Base-by-base conservation (phyloP, 2,329 filamentous ascomycete species). In the Aspergillus transmontanensis region DNA sequence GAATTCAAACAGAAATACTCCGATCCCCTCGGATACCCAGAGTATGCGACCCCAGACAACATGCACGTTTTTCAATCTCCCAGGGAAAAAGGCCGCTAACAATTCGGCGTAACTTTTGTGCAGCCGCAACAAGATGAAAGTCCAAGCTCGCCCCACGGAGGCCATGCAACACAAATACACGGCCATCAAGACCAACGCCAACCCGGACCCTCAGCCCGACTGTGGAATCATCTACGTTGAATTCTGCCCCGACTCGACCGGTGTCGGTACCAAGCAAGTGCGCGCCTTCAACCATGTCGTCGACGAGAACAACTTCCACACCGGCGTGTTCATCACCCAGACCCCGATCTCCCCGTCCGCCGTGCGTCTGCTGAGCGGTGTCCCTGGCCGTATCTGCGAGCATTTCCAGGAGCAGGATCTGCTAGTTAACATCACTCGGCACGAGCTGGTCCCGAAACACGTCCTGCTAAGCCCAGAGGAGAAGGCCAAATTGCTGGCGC, bases 351-450 rank as follows among this genome's bases (percentile, higher is more conserved):
- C 93, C 0, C 87, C 93, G 32, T 91, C 94, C 64, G 94, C 94
- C 43, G 88, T 94, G 78, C 96, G 96, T 82, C 89, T 94, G 69
- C 90, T 96, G 71, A 89, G 89, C 68, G 89, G 90, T 64, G 88
- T 94, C 62, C 87, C 91, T 71, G 88, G 89, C 66, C 91, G 90
- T 60, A 88, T 91, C 74, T 92, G 97, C 74, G 95, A 99, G 83
- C 92, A 93, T 76, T 99, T 99, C 83, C 87, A 94, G 72, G 95
- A 98, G 84, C 91, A 95, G 78, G 95, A 99, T 80, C 81, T 99
- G 72, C 85, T 98, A 64, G 94, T 99, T 80, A 99, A 99, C 82
- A 98, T 99, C 79, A 98, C 94, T 64, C 92, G 94, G 78, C 95
- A 99, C 82, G 94, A 98, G 81, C 86, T 99, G 61, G 95, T 99